These are phyloP conservation scores for Trichoderma afroharzianum DNA, from an alignment of 2,329 filamentous ascomycete genomes.

Conservation along the genomic window DNA sequence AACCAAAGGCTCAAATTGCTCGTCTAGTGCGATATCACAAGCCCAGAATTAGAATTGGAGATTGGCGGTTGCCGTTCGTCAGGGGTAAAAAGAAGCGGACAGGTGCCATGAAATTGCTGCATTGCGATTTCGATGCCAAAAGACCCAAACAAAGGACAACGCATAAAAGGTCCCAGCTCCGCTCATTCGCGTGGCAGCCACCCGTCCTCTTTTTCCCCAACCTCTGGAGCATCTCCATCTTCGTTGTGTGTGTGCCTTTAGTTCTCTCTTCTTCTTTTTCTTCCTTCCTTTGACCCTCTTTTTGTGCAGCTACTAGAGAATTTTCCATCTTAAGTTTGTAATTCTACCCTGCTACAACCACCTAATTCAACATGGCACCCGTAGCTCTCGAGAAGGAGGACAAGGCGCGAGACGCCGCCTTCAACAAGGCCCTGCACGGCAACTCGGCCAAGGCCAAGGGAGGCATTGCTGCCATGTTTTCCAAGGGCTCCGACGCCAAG, in stretches of 20 bases:
- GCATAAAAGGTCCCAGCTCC: conserved; percentile 14
- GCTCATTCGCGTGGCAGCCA: not conserved
- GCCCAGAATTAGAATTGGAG: conserved; percentile 14
- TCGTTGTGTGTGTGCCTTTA: not conserved
- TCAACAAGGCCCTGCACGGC: conserved; percentile 85
- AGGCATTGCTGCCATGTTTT: conserved; percentile 78
- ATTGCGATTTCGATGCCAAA: not conserved
- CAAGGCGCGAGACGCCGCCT: conserved; percentile 79
- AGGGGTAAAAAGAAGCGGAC: conserved; percentile 13
- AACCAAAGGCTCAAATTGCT: conserved; percentile 5
- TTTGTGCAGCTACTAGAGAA: not conserved
- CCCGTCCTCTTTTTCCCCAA: not conserved
- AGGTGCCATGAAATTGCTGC: conserved; percentile 3
- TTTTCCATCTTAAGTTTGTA: not conserved
- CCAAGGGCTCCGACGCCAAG: conserved; percentile 72
- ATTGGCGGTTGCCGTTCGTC: conserved; percentile 14
- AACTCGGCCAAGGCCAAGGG: conserved; percentile 64
- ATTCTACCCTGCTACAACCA: not conserved
- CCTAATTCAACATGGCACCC: conserved; percentile 18
- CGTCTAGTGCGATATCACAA: conserved; percentile 15
- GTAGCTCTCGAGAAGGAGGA: conserved; percentile 52
- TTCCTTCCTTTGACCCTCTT: not conserved
- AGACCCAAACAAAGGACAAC: not conserved
- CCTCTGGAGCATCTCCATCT: not conserved
- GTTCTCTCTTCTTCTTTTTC: not conserved